Conservation (phyloP, 75 land plant genomes). For the Sequoiadendron giganteum region DNA sequence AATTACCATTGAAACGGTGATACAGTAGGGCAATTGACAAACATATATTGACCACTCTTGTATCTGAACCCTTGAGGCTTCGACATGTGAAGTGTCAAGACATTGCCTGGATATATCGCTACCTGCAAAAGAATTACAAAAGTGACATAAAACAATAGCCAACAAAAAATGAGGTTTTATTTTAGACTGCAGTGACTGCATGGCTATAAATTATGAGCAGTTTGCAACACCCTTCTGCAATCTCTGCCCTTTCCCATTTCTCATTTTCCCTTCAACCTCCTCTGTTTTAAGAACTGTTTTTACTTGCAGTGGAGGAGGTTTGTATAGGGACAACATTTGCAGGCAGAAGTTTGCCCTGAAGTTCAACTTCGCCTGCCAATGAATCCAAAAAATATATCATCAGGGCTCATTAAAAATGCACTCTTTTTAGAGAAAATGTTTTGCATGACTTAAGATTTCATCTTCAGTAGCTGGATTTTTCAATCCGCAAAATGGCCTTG, state of each 20-base stretch:
- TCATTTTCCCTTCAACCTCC: constrained; percentile 37
- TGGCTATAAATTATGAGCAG: not conserved
- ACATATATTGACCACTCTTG: constrained; percentile 37
- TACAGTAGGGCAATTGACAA: constrained; percentile 25
- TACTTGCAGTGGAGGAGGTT: constrained; percentile 76
- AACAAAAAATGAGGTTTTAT: not conserved
- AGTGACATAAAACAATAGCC: not conserved
- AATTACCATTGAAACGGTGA: constrained; percentile 27
- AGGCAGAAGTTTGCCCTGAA: constrained; percentile 72
- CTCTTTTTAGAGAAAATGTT: not conserved
- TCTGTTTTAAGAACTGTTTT: constrained; percentile 75
- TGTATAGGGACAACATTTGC: constrained; percentile 48
- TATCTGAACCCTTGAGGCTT: constrained; percentile 32
- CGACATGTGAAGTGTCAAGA: constrained; percentile 37
- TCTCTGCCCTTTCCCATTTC: constrained; percentile 44
- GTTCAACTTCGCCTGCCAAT: constrained; percentile 56
- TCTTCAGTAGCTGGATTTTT: no score
- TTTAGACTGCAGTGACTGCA: not conserved
- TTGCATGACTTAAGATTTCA: no score
- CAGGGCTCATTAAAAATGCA: not conserved
- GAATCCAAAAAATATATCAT: constrained; percentile 1
- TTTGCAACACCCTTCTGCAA: constrained; percentile 66
- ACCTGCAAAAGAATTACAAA: constrained; percentile 19
- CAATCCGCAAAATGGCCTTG: not conserved
- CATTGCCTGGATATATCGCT: constrained; percentile 49